Base-by-base conservation (phyloP, 2,329 filamentous ascomycete genomes). In the Pseudocercospora ulei region DNA sequence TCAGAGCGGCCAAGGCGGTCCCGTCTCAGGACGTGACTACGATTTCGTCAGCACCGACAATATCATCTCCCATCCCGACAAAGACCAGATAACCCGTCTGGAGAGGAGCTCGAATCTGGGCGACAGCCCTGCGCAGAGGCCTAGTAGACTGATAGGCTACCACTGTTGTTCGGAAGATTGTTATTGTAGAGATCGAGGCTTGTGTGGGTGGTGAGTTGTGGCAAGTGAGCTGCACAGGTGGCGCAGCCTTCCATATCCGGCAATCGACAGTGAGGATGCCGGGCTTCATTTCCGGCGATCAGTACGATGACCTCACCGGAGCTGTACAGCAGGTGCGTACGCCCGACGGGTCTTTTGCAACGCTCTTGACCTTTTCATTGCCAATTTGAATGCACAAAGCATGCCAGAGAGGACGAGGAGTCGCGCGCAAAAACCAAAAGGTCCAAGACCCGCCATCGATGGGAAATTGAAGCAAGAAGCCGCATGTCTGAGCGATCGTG, bases 271-370 rank as follows among this genome's bases (percentile, higher is more conserved):
- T 9, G 39, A 49, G 33, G 7, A 62, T 62, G 60, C 59, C 60
- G 9, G 58, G 58, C 7, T 38, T 62, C 8, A 53, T 68, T 31
- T 38, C 48, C 3, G 43, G 39, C 38, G 65, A 69, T 47, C 60
- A 61, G 17, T 59, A 64, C 31, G 66, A 70, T 58, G 67, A 69
- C 52, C 55, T 70, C 30, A 65, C 62, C 37, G 53, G 62, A 34
- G 64, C 67, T 12, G 67, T 69, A 35, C 67, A 69, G 55, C 67
- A 70, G 62, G 67, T 70, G 60, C 45, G 57, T 43, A 17, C n/a
- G 6, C 17, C 30, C 8, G 7, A 8, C 23, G 9, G n/a, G 5
- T 14, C 9, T 19, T 22, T 12, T 16, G 6, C 8, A n/a, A 16
- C 28, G 7, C 11, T 17, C 3, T 31, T 31, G 28, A 7, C 16